Percentiles rank a stretch among this genome's conserved stretches.
Conservation (phyloP, 345 rosid species). For the Acer yangbiense region DNA sequence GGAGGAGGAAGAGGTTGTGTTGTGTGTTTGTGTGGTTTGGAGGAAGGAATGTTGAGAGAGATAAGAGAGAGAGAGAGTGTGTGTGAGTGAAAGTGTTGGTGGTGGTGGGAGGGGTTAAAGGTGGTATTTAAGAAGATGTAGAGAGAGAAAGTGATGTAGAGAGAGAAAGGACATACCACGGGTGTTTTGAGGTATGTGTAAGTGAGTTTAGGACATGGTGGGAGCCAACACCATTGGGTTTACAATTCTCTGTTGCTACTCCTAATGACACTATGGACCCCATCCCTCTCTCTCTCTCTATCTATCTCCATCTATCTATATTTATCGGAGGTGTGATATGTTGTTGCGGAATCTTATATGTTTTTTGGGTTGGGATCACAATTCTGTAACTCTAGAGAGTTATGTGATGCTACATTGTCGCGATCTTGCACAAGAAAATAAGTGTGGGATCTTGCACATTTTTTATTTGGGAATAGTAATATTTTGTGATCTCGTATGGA, state of each 20-base stretch:
- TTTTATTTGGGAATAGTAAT: too few species aligned
- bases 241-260: conserved; percentile 52
- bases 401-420: too few species aligned
- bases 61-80: conserved; percentile 21
- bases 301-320: too few species aligned
- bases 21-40: conserved; percentile 7
- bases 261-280: conserved; percentile 61
- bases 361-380: too few species aligned
- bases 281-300: neutral
- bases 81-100: conserved; percentile 17
- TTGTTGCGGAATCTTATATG: too few species aligned
- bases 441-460: too few species aligned
- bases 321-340: too few species aligned
- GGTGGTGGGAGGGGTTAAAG: conserved; percentile 24
- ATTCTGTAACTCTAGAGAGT: too few species aligned
- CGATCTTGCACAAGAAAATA: too few species aligned
- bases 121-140: conserved; percentile 45
- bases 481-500: too few species aligned
- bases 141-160: conserved; percentile 27
- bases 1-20: neutral
- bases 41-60: conserved; percentile 8
- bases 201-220: conserved; percentile 44
- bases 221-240: conserved; percentile 56
- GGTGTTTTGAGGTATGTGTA: conserved; percentile 53
- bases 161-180: conserved; percentile 32